Evolutionary conservation across 768 basidiomycete genomes (phyloP).

Genomic region (Boletus rex-veris): DNA sequence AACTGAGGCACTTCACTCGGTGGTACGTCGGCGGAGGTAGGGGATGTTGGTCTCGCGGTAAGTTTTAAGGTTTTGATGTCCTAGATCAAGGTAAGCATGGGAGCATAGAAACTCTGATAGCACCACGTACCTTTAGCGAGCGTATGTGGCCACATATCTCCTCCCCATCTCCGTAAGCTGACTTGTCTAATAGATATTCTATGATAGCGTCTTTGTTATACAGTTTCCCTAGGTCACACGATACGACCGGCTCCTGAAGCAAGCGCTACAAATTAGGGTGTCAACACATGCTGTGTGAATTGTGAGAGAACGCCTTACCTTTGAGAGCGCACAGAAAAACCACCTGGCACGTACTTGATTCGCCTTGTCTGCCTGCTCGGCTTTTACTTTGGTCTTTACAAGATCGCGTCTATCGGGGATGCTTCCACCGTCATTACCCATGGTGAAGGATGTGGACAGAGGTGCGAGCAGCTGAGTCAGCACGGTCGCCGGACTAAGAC

Average conservation of each 20-base stretch:
- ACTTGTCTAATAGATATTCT: conserved; percentile 81
- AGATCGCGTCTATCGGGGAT: conserved; percentile 82
- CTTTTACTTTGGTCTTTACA: conserved; percentile 71
- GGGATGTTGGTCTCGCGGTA: conserved; percentile 64
- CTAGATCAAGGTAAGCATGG: conserved; percentile 36
- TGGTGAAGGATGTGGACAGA: conserved; percentile 27
- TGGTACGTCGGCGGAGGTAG: conserved; percentile 31
- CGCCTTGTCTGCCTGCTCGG: conserved; percentile 86
- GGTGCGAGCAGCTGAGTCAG: no score
- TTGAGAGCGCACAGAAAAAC: conserved; percentile 94
- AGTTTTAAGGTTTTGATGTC: conserved; percentile 83
- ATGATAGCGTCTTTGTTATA: conserved; percentile 96
- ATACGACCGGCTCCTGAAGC: conserved; percentile 86
- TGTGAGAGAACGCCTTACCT: conserved; percentile 45
- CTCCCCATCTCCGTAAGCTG: conserved; percentile 86
- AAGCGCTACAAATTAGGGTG: conserved; percentile 50
- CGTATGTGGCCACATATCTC: conserved; percentile 91
- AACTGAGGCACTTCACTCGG: conserved; percentile 60
- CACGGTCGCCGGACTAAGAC: no score
- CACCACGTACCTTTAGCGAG: conserved; percentile 71
- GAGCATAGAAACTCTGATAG: background rate
- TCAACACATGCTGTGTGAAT: background rate
- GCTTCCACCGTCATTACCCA: conserved; percentile 90
- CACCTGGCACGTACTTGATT: conserved; percentile 85
- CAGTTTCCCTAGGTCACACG: conserved; percentile 88